Conservation (phyloP, 2,329 filamentous ascomycete genomes). For the Pestalotiopsis sp. region DNA sequence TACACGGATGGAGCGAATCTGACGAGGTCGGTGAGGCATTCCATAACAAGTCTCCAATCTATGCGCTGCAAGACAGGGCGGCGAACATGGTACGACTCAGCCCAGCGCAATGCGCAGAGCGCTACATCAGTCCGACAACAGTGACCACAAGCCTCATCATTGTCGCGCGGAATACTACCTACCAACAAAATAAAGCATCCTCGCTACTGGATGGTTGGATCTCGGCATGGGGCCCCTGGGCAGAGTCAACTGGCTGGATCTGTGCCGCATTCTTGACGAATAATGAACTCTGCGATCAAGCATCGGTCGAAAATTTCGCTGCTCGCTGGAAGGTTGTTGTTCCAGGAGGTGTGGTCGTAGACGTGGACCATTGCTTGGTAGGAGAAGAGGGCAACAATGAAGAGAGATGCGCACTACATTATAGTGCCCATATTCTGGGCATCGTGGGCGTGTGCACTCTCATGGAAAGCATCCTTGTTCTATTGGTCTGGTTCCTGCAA, state of each 20-base stretch:
- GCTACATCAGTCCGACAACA: slow-evolving; percentile 4
- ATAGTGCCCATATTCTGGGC: slow-evolving; percentile 10
- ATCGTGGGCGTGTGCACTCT: slow-evolving; percentile 8
- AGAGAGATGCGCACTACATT: slow-evolving; percentile 11
- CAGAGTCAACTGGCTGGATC: not conserved
- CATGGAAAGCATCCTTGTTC: slow-evolving; percentile 3
- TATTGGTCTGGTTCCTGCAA: not conserved
- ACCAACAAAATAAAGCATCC: slow-evolving; percentile 6
- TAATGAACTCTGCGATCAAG: not conserved
- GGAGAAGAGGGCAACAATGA: slow-evolving; percentile 8
- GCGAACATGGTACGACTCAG: not conserved
- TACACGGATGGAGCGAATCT: not conserved
- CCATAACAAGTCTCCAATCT: not conserved
- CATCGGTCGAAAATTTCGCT: not conserved
- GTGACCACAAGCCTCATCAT: slow-evolving; percentile 3
- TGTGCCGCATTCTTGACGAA: slow-evolving; percentile 1
- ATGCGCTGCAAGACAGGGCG: not conserved
- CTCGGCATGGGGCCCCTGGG: slow-evolving; percentile 7
- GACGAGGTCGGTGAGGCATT: not conserved
- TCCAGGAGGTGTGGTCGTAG: not conserved
- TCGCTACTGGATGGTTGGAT: slow-evolving; percentile 10
- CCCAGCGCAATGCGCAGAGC: not conserved
- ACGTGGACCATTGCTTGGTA: slow-evolving; percentile 11
- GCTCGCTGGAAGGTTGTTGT: not conserved
- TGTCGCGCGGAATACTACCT: slow-evolving; percentile 12